phyloP scores from a whole-genome alignment of 2,329 filamentous ascomycete species.

The Microcyclosporella mali region DNA sequence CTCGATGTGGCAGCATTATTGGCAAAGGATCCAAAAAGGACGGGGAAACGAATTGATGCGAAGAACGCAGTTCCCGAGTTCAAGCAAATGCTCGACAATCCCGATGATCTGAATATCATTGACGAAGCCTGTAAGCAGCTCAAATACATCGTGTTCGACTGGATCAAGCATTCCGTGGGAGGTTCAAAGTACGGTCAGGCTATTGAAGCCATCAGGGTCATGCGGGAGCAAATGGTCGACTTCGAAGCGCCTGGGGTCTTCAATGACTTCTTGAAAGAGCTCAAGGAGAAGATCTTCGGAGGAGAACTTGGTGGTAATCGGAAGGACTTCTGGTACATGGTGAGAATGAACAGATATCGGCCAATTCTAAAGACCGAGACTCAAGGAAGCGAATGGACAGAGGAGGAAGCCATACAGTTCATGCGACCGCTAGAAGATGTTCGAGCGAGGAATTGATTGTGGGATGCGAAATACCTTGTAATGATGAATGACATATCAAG shows the following conservation, averaged over 20 bases:
- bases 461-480: no score
- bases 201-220: constrained; percentile 66
- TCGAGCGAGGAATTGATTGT: background rate
- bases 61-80: constrained; percentile 86
- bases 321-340: constrained; percentile 72
- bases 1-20: constrained; percentile 80
- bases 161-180: constrained; percentile 68
- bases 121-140: constrained; percentile 68
- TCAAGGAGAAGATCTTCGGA: constrained; percentile 67
- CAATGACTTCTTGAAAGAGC: constrained; percentile 62
- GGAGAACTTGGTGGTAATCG: constrained; percentile 70
- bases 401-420: constrained; percentile 58
- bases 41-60: constrained; percentile 51
- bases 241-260: constrained; percentile 71
- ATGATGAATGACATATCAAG: no score
- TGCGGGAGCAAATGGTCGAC: constrained; percentile 70
- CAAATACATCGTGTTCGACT: constrained; percentile 60
- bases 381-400: constrained; percentile 59
- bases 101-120: constrained; percentile 56
- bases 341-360: constrained; percentile 62
- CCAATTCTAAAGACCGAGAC: constrained; percentile 61
- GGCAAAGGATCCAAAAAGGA: constrained; percentile 43
- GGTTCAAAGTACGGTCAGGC: constrained; percentile 68
- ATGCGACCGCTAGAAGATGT: constrained; percentile 12
- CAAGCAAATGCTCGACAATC: constrained; percentile 64